A percentile compares a stretch with the other conserved stretches of the same genome.
Conservation (phyloP, 352 stramenopile genomes). For the Blastocystis sp. region DNA sequence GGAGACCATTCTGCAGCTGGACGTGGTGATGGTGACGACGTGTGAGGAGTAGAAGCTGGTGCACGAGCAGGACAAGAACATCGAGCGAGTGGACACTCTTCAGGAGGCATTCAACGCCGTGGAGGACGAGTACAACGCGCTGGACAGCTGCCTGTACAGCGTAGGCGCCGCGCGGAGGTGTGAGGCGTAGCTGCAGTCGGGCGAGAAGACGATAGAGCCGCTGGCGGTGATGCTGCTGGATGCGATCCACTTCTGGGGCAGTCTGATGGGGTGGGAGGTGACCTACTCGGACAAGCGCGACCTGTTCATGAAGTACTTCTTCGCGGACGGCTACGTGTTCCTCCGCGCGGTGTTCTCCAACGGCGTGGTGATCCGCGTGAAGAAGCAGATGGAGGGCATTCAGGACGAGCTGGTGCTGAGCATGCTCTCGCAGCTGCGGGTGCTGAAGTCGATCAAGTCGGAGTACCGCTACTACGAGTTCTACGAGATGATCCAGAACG, state of each 20-base stretch:
- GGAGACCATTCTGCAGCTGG: not conserved
- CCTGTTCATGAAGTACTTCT: constrained; percentile 19
- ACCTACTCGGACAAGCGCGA: constrained; percentile 32
- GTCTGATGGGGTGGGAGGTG: not conserved
- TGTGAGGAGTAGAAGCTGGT: constrained; percentile 25
- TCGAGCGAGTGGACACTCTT: constrained; percentile 17
- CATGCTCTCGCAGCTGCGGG: not conserved
- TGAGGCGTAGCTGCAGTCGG: constrained; percentile 21
- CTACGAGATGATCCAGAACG: constrained; percentile 1
- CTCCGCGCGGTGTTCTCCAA: not conserved
- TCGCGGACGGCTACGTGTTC: not conserved
- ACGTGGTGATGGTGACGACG: not conserved
- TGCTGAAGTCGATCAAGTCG: not conserved
- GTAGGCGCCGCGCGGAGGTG: not conserved
- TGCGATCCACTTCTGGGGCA: constrained; percentile 15
- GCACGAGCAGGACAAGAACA: not conserved
- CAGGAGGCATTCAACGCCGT: constrained; percentile 11
- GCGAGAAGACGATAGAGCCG: not conserved
- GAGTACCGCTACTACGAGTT: constrained; percentile 30
- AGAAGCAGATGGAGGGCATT: not conserved
- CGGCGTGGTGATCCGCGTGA: not conserved
- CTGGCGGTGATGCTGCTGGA: not conserved
- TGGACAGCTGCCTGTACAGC: not conserved
- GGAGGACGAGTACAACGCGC: not conserved
- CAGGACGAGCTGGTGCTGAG: not conserved